Percentiles rank a stretch among this genome's conserved stretches.
These are phyloP conservation scores for Fusarium tupiense DNA, from an alignment of 2,329 filamentous ascomycete species.

Conservation along the genomic window DNA sequence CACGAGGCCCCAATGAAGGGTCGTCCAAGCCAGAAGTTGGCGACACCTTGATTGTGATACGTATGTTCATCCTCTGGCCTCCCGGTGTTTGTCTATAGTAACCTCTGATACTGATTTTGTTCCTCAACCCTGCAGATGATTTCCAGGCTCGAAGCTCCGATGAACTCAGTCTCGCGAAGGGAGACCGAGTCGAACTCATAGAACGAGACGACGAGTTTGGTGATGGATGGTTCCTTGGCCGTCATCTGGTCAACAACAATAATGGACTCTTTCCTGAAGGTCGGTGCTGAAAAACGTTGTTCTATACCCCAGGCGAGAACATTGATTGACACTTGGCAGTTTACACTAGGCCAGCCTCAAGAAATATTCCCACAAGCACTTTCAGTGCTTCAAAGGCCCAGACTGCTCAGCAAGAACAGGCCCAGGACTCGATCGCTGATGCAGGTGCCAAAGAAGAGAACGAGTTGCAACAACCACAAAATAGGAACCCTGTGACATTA, in stretches of 20 bases:
- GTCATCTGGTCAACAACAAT: slow-evolving; percentile 76
- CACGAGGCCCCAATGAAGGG: slow-evolving; percentile 50
- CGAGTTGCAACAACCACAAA: slow-evolving; percentile 48
- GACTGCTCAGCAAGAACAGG: slow-evolving; percentile 46
- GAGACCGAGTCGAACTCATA: slow-evolving; percentile 83
- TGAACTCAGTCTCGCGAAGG: slow-evolving; percentile 88
- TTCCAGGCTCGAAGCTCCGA: slow-evolving; percentile 92
- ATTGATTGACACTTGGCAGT: slow-evolving; percentile 54
- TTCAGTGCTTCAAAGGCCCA: slow-evolving; percentile 46
- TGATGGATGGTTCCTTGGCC: slow-evolving; percentile 85
- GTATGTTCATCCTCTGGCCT: slow-evolving; percentile 58
- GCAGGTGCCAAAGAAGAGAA: slow-evolving; percentile 45
- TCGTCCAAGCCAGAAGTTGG: slow-evolving; percentile 67
- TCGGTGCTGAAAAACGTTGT: slow-evolving; percentile 51
- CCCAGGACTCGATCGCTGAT: slow-evolving; percentile 39
- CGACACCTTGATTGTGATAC: slow-evolving; percentile 76
- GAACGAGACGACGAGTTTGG: slow-evolving; percentile 90
- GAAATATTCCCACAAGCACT: slow-evolving; percentile 47
- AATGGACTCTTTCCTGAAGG: slow-evolving; percentile 87
- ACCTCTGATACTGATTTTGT: slow-evolving; percentile 18
- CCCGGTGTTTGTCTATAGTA: slow-evolving; percentile 39
- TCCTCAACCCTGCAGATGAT: slow-evolving; percentile 70
- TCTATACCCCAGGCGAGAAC: slow-evolving; percentile 16
- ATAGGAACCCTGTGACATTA: slow-evolving; percentile 52
- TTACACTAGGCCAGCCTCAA: slow-evolving; percentile 69